These are phyloP conservation scores for Aureobasidium pullulans DNA, from an alignment of 2,329 filamentous ascomycete species.

Conservation along the genomic window DNA sequence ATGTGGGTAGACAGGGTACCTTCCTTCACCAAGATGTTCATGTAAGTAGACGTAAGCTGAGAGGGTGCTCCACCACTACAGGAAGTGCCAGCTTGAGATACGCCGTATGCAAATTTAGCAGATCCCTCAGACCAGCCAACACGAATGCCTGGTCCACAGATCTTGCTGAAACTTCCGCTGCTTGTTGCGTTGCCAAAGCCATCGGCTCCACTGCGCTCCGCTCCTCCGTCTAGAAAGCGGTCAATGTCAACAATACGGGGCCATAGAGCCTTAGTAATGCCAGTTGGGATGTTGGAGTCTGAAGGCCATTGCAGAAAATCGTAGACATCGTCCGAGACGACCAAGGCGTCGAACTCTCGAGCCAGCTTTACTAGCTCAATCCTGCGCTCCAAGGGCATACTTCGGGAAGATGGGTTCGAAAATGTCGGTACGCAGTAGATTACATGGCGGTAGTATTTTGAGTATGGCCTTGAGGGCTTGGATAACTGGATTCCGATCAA, in stretches of 20 bases:
- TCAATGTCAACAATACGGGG: constrained; percentile 78
- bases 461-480: constrained; percentile 53
- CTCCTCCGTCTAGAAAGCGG: constrained; percentile 53
- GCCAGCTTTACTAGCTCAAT: constrained; percentile 67
- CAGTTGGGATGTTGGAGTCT: constrained; percentile 19
- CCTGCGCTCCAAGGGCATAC: constrained; percentile 64
- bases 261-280: constrained; percentile 39
- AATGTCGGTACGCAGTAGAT: constrained; percentile 87
- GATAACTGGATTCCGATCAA: constrained; percentile 32
- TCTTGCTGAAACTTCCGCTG: constrained; percentile 87
- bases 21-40: constrained; percentile 47
- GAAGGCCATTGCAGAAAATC: constrained; percentile 78
- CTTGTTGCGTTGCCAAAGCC: constrained; percentile 73
- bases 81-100: constrained; percentile 53
- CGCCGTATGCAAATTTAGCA: constrained; percentile 50
- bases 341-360: constrained; percentile 68
- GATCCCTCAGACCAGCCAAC: constrained; percentile 84
- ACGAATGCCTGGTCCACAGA: constrained; percentile 70
- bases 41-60: constrained; percentile 51
- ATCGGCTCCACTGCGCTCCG: constrained; percentile 40
- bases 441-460: constrained; percentile 77
- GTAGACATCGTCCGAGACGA: constrained; percentile 89
- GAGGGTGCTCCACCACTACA: constrained; percentile 54
- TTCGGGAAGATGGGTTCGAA: constrained; percentile 79
- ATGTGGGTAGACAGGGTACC: constrained; percentile 49